phyloP scores from a whole-genome alignment of 2,329 filamentous ascomycete species.

The Penicillium sp. region DNA sequence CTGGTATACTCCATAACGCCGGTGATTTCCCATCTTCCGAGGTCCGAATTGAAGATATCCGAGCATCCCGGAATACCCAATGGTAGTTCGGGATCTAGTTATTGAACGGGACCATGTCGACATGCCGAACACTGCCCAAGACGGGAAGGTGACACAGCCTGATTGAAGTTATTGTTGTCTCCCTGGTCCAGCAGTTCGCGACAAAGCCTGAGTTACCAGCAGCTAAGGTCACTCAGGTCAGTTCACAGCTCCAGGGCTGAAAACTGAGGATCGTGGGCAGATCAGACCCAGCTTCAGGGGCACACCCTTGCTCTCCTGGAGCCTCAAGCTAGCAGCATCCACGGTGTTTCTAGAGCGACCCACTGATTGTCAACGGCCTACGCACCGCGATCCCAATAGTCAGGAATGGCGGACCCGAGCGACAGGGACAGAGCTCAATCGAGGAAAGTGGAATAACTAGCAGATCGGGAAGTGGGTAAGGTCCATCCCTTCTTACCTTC shows the following conservation, averaged over 20 bases:
- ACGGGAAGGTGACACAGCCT: constrained; percentile 3
- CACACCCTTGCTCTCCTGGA: background rate
- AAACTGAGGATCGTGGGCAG: background rate
- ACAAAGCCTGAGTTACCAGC: background rate
- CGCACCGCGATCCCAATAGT: background rate
- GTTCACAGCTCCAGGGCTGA: background rate
- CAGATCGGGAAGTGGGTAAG: constrained; percentile 11
- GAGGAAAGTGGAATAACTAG: background rate
- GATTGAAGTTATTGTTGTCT: background rate
- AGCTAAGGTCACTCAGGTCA: background rate
- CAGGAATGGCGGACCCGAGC: constrained; percentile 1
- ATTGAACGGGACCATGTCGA: constrained; percentile 12
- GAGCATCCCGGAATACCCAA: background rate
- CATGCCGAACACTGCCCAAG: background rate
- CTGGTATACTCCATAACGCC: no score
- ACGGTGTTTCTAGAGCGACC: background rate
- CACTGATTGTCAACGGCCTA: background rate
- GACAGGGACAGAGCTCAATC: constrained; percentile 6
- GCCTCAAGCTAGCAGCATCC: background rate
- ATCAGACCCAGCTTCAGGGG: background rate
- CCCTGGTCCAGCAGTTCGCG: background rate
- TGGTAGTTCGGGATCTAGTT: constrained; percentile 7
- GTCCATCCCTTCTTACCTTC: background rate
- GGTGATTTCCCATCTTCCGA: background rate
- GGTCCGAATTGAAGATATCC: background rate